phyloP scores from a whole-genome alignment of 1,139 yeast genomes.

The Suhomyces atakaporum region DNA sequence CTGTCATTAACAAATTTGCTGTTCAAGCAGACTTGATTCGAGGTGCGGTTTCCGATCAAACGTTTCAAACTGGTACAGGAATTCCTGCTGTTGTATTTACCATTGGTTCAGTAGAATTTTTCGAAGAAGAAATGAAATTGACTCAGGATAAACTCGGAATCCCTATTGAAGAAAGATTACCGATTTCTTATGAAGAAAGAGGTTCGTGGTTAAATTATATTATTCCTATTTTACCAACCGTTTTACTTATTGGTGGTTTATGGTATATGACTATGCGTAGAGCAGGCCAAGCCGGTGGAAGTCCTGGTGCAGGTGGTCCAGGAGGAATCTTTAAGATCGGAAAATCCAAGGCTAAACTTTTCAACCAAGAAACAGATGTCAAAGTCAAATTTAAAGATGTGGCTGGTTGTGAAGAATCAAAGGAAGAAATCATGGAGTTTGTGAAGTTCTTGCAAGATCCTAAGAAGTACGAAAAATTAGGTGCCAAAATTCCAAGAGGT shows the following conservation, averaged over 20 bases:
- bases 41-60: conserved; percentile 50
- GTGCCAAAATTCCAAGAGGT: conserved; percentile 97
- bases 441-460: conserved; percentile 92
- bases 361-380: conserved; percentile 89
- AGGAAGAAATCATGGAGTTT: conserved; percentile 96
- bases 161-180: conserved; percentile 61
- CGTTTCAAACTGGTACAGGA: conserved; percentile 39
- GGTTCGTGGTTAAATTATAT: conserved; percentile 58
- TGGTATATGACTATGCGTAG: conserved; percentile 68
- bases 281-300: conserved; percentile 49
- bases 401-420: conserved; percentile 96
- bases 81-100: conserved; percentile 58
- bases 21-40: conserved; percentile 75
- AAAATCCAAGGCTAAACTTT: conserved; percentile 84
- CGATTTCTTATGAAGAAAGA: conserved; percentile 63
- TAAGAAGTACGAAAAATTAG: conserved; percentile 80
- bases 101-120: conserved; percentile 71
- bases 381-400: conserved; percentile 89
- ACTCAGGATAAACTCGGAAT: conserved; percentile 64
- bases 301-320: conserved; percentile 53
- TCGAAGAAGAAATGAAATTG: conserved; percentile 65
- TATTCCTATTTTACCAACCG: conserved; percentile 67
- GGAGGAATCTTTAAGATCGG: conserved; percentile 75
- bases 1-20: conserved; percentile 73
- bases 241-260: conserved; percentile 68